phyloP scores from a whole-genome alignment of 2,329 filamentous ascomycete genomes.

The Diaporthe helianthi region DNA sequence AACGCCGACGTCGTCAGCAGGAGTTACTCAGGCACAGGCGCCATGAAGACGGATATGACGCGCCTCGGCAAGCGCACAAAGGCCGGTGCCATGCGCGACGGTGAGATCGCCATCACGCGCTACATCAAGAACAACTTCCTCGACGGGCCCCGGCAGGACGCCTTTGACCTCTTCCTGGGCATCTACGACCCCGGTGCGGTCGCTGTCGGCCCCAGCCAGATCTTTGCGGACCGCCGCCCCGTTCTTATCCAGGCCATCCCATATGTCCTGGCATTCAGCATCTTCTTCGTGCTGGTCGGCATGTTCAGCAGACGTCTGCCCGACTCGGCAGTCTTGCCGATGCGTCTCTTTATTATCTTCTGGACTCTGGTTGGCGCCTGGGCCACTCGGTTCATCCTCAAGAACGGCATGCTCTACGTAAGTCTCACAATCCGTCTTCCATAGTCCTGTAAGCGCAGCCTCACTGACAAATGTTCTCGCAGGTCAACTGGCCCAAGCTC shows the following conservation, averaged over 20 bases:
- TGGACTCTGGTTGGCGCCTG: conserved; percentile 76
- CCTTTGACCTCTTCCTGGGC: conserved; percentile 93
- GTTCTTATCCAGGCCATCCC: conserved; percentile 92
- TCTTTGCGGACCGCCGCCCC: conserved; percentile 87
- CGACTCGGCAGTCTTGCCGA: conserved; percentile 77
- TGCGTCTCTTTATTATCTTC: conserved; percentile 82
- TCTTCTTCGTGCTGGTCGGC: conserved; percentile 82
- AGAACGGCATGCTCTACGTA: conserved; percentile 93
- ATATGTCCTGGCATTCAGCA: conserved; percentile 84
- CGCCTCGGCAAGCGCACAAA: conserved; percentile 90
- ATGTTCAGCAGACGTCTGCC: conserved; percentile 75
- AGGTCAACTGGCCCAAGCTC: conserved; percentile 99
- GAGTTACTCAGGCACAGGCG: conserved; percentile 93
- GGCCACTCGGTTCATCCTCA: conserved; percentile 78
- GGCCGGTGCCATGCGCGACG: conserved; percentile 82
- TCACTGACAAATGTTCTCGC: conserved; percentile 35
- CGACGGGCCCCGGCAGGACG: conserved; percentile 93
- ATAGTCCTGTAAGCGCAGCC: conserved; percentile 3
- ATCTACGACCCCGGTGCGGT: conserved; percentile 78
- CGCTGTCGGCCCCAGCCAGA: conserved; percentile 71
- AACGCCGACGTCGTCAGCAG: conserved; percentile 95
- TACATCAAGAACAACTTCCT: conserved; percentile 95
- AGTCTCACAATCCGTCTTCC: conserved; percentile 49
- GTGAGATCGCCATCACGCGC: conserved; percentile 85
- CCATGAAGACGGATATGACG: conserved; percentile 97